Conservation (phyloP, 75 land plant species). For the Ceratopteris richardii region DNA sequence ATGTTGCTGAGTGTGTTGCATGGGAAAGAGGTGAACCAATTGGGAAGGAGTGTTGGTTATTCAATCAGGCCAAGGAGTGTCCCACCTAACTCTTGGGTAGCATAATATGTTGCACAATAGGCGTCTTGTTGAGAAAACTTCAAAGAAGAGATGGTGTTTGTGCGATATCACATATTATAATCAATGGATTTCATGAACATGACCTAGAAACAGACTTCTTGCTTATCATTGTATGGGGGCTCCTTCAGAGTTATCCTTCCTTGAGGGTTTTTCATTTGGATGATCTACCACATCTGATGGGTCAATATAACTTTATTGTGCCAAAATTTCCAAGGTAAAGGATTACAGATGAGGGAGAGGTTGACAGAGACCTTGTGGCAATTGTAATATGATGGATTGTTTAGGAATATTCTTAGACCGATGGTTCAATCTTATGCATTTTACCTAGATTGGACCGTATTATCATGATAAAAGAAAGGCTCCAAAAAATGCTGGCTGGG, state of each 20-base stretch:
- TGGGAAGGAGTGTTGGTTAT: slow-evolving; percentile 30
- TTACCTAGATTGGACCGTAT: too few relatives aligned
- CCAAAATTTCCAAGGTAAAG: too few relatives aligned
- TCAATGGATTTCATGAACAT: slow-evolving; percentile 40
- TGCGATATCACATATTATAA: slow-evolving; percentile 29
- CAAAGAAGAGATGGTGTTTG: slow-evolving; percentile 19
- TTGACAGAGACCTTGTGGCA: too few relatives aligned
- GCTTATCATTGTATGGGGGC: slow-evolving; percentile 30
- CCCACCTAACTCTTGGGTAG: slow-evolving; percentile 23
- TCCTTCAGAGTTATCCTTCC: slow-evolving; percentile 13
- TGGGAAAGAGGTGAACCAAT: slow-evolving; percentile 30
- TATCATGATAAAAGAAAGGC: too few relatives aligned
- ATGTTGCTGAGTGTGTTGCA: slow-evolving; percentile 32
- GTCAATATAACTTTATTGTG: too few relatives aligned
- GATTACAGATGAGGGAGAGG: too few relatives aligned
- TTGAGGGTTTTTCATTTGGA: too few relatives aligned
- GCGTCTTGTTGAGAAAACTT: slow-evolving; percentile 22
- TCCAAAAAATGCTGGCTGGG: too few relatives aligned
- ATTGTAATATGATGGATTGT: too few relatives aligned
- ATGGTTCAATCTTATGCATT: too few relatives aligned
- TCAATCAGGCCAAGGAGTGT: slow-evolving; percentile 24
- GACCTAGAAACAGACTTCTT: slow-evolving; percentile 30
- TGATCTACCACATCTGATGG: too few relatives aligned
- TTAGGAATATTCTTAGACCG: too few relatives aligned
- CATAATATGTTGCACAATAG: slow-evolving; percentile 34